Evolutionary conservation across 805 yeast species (phyloP).

Genomic region (Wickerhamiella spandovensis): DNA sequence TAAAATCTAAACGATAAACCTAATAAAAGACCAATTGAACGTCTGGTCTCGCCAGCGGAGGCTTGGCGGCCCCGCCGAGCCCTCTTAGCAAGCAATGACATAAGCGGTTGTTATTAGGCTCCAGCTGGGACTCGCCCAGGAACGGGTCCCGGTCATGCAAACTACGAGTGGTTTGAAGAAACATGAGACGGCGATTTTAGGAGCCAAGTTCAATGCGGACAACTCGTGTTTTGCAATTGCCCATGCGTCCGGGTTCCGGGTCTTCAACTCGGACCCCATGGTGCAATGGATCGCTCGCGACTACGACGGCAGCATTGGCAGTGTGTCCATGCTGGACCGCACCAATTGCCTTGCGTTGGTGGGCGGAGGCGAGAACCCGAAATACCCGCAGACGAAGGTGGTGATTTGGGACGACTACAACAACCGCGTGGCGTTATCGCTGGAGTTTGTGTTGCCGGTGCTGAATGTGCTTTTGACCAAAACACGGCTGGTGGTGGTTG

Average conservation of each 20-base stretch:
- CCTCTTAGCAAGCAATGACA: too few relatives aligned
- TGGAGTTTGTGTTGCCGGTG: constrained; percentile 69
- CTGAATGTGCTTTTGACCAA: constrained; percentile 63
- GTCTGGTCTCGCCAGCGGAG: too few relatives aligned
- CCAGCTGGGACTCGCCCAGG: too few relatives aligned
- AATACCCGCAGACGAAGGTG: constrained; percentile 64
- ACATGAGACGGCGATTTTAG: constrained; percentile 26
- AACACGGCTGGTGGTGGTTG: constrained; percentile 58
- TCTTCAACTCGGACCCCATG: constrained; percentile 79
- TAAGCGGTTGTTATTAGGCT: too few relatives aligned
- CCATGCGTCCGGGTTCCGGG: constrained; percentile 67
- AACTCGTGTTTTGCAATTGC: constrained; percentile 80
- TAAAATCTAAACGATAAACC: too few relatives aligned
- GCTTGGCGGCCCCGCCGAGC: too few relatives aligned
- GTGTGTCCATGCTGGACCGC: constrained; percentile 69
- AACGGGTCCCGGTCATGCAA: too few relatives aligned
- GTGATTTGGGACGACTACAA: constrained; percentile 88
- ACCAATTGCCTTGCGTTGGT: constrained; percentile 83
- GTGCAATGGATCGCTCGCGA: constrained; percentile 55
- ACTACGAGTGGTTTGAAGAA: neutral
- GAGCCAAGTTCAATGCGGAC: constrained; percentile 75
- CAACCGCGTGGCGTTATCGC: constrained; percentile 51
- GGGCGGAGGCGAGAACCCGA: constrained; percentile 78
- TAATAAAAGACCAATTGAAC: too few relatives aligned
- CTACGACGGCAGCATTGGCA: constrained; percentile 53